A percentile compares a stretch with the other conserved stretches of the same genome.
Conservation (phyloP, 352 stramenopile genomes). For the Phytophthora kernoviae region DNA sequence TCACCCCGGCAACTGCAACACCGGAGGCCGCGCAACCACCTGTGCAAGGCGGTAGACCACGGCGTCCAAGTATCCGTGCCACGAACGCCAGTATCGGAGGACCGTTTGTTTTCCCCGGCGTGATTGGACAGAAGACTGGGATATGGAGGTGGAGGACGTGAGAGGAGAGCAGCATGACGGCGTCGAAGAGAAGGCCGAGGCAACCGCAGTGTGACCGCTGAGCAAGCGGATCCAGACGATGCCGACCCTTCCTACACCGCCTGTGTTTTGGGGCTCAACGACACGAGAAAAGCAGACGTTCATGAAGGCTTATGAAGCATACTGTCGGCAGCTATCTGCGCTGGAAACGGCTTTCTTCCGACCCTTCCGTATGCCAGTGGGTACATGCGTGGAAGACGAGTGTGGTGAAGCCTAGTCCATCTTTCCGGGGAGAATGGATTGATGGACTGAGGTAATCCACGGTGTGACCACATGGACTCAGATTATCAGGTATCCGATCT, state of each 20-base stretch:
- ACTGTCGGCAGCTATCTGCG: neutral
- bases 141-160: neutral
- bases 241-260: neutral
- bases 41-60: too few relatives aligned
- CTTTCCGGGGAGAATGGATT: too few relatives aligned
- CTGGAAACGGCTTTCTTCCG: slow-evolving; percentile 1
- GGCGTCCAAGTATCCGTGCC: neutral
- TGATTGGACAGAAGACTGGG: neutral
- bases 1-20: too few relatives aligned
- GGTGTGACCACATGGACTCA: too few relatives aligned
- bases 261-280: neutral
- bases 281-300: neutral
- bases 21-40: neutral
- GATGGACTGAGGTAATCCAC: too few relatives aligned
- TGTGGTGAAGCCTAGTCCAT: too few relatives aligned
- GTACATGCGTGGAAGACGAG: slow-evolving; percentile 2
- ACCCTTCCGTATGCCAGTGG: neutral
- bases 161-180: neutral
- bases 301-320: neutral
- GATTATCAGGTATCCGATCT: too few relatives aligned
- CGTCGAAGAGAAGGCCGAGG: neutral
- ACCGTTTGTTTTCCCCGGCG: neutral
- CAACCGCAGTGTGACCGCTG: neutral
- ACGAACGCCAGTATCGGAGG: neutral
- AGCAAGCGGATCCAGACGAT: neutral